Evolutionary conservation across 225 moss, liverwort and hornwort genomes (phyloP).

Genomic region (Thuidium tamariscinum): DNA sequence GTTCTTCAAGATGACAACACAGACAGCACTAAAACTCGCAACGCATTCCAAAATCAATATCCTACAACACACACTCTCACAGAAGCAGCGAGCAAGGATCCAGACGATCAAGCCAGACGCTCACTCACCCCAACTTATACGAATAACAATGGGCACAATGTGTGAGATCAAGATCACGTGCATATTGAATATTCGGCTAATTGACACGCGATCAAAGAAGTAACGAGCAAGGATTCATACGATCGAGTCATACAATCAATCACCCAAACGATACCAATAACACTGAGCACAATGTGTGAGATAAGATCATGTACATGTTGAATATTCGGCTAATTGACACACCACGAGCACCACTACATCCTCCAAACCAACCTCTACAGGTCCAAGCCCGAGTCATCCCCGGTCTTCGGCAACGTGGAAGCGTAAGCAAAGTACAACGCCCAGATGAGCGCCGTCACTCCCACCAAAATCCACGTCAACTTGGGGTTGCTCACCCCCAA

Average conservation of each 20-base stretch:
- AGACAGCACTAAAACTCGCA: neutral
- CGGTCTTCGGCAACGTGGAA: conserved; percentile 38
- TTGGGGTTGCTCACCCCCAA: conserved; percentile 66
- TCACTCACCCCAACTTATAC: neutral
- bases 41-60: neutral
- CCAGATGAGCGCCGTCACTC: conserved; percentile 56
- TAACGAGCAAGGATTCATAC: neutral
- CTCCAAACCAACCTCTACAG: conserved; percentile 17
- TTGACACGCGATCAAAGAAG: neutral
- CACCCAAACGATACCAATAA: neutral
- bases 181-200: neutral
- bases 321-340: conserved; percentile 27
- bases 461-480: conserved; percentile 64
- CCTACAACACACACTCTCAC: neutral
- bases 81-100: neutral
- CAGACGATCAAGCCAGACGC: neutral
- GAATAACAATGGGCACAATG: neutral
- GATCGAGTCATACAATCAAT: neutral
- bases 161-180: neutral
- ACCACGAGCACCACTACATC: neutral
- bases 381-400: conserved; percentile 76
- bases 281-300: neutral
- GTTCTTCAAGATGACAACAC: neutral
- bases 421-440: conserved; percentile 54
- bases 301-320: conserved; percentile 28